phyloP scores from a whole-genome alignment of 495 filamentous ascomycete genomes.

The Copromyces sp. region DNA sequence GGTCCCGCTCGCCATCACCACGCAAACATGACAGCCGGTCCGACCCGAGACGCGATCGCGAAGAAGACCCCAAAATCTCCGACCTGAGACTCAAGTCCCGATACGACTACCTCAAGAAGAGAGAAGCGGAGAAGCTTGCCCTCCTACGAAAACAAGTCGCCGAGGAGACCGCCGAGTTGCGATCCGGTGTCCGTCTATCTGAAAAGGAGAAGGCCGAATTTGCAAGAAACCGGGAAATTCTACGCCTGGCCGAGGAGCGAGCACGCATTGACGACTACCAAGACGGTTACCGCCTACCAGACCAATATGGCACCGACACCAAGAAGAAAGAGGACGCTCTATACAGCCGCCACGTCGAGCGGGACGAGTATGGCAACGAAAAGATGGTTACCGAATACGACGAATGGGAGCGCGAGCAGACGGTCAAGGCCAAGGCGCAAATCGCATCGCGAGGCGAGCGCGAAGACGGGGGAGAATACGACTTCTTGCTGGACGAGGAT shows the following conservation, averaged over 20 bases:
- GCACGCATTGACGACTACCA: conserved; percentile 81
- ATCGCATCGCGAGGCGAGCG: conserved; percentile 57
- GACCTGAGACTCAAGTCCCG: conserved; percentile 74
- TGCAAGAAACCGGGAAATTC: conserved; percentile 75
- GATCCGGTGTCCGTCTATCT: conserved; percentile 64
- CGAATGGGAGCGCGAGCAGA: conserved; percentile 91
- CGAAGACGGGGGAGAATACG: conserved; percentile 80
- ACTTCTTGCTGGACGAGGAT: conserved; percentile 85
- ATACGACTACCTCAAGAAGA: conserved; percentile 88
- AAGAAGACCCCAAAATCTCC: conserved; percentile 48
- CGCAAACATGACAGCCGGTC: conserved; percentile 1
- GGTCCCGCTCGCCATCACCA: conserved; percentile 11
- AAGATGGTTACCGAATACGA: conserved; percentile 89
- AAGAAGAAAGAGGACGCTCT: conserved; percentile 86
- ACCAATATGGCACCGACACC: conserved; percentile 86
- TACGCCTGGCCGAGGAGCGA: conserved; percentile 81
- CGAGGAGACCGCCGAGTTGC: conserved; percentile 76
- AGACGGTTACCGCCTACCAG: conserved; percentile 89
- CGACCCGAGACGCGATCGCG: conserved; percentile 4
- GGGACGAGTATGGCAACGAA: conserved; percentile 80
- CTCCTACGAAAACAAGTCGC: conserved; percentile 83
- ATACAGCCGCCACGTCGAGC: conserved; percentile 84
- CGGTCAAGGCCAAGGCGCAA: conserved; percentile 80
- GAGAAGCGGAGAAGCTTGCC: conserved; percentile 75
- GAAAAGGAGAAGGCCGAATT: conserved; percentile 82